Percentiles rank a stretch among this genome's conserved stretches.
phyloP scores from a whole-genome alignment of 164 flowering plant genomes.

The Warburgia ugandensis region DNA sequence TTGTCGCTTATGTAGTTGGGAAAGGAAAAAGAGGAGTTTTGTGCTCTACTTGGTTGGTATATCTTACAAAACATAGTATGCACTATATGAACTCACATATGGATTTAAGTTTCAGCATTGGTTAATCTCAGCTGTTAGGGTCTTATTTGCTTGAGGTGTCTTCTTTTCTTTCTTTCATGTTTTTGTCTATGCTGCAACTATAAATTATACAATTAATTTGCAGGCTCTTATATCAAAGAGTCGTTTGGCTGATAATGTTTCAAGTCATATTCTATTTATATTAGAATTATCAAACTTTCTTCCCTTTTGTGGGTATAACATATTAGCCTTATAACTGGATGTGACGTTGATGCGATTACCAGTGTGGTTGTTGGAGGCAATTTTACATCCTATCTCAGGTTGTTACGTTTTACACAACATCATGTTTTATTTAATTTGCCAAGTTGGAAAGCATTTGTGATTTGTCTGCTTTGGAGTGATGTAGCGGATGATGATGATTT shows the following conservation, averaged over 20 bases:
- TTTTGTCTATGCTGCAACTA: not conserved
- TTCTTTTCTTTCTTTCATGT: not conserved
- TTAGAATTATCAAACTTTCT: constrained; percentile 40
- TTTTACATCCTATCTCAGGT: not conserved
- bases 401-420: not conserved
- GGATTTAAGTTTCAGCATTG: not conserved
- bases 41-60: constrained; percentile 64
- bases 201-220: constrained; percentile 3
- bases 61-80: constrained; percentile 67
- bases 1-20: constrained; percentile 43
- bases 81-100: constrained; percentile 1
- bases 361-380: constrained; percentile 40
- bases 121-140: too few relatives aligned
- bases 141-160: not conserved
- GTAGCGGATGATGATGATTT: constrained; percentile 50
- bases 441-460: constrained; percentile 2
- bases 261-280: constrained; percentile 29
- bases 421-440: constrained; percentile 1
- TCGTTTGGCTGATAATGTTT: constrained; percentile 19
- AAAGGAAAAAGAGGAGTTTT: constrained; percentile 34
- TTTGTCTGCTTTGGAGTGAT: not conserved
- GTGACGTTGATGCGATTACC: constrained; percentile 35
- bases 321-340: constrained; percentile 53
- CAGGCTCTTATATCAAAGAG: constrained; percentile 60
- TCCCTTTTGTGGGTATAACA: constrained; percentile 56